phyloP scores from a whole-genome alignment of 148 eudicot species.

The Salicornia ramosissima region DNA sequence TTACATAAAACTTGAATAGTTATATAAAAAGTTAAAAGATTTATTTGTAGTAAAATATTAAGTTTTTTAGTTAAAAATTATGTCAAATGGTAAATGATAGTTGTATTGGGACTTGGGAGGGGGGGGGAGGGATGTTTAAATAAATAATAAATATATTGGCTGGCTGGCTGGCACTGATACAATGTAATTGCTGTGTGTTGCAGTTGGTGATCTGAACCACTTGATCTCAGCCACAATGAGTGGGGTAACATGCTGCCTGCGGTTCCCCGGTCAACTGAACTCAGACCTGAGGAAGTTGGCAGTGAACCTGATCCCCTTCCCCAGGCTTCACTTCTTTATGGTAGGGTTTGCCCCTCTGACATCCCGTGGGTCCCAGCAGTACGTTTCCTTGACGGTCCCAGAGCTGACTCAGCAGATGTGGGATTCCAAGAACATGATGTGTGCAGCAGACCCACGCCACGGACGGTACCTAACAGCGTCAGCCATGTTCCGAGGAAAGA shows the following conservation, averaged over 20 bases:
- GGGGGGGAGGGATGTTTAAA: too few relatives aligned
- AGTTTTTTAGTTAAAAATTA: too few relatives aligned
- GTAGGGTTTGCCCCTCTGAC: conserved; percentile 85
- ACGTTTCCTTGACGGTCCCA: conserved; percentile 66
- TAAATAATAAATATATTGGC: too few relatives aligned
- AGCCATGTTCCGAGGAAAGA: conserved; percentile 74
- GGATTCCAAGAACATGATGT: conserved; percentile 92
- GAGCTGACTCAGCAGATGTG: conserved; percentile 91
- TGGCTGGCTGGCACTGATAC: neutral
- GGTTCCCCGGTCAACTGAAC: conserved; percentile 82
- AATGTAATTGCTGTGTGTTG: conserved; percentile 1
- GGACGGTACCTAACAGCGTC: conserved; percentile 83
- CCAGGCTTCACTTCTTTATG: conserved; percentile 89
- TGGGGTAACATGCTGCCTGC: conserved; percentile 77
- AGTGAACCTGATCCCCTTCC: conserved; percentile 82
- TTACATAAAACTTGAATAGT: too few relatives aligned
- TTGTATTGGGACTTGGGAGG: too few relatives aligned
- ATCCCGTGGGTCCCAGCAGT: conserved; percentile 74
- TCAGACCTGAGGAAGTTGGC: conserved; percentile 73
- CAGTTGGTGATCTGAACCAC: conserved; percentile 89
- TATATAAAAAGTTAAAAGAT: too few relatives aligned
- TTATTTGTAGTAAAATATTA: too few relatives aligned
- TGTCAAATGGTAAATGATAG: too few relatives aligned
- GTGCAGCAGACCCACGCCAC: conserved; percentile 80
- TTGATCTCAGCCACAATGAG: conserved; percentile 82